Evolutionary conservation across 176 grass and related monocot species (phyloP), one percentile per base, ranked within the genome.

Genomic region (Avena insularis): DNA sequence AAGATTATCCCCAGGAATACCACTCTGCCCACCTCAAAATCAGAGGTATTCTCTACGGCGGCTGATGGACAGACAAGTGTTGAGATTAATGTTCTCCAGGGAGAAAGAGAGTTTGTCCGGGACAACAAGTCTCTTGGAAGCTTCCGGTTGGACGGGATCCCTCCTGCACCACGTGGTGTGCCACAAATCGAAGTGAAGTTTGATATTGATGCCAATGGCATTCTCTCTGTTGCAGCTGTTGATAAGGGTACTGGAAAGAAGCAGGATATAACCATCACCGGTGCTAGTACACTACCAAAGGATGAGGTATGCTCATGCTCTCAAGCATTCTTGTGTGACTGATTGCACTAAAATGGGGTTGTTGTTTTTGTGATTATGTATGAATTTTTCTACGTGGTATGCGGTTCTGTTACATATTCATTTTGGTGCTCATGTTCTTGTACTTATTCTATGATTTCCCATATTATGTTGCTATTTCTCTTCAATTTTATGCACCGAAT

Each of bases 121-220:
- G 97, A 98, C 59, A 98, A 98, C 82, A 98, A 96, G 61, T 94
- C 93, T 0, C 82, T 98, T 82, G 97, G 97, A 87, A 98, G 94
- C 50, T 98, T 98, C 90, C 88, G 89, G 66, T 88, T 98, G 79
- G 97, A 99, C 82, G 97, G 97, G 33, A 99, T 99, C 8, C 97
- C 94, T 67, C 97, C 97, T 51, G 97, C 97, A 31, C 97, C 90
- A 78, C 90, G 94, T n/a, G 97, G 97, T 5, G 92, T 99, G 40
- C 97, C 97, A 62, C 97, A 99, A 82, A 96, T 99, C 55, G 97
- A 99, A 83, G 97, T 99, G 51, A 99, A 99, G 89, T 99, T 99
- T 83, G 97, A 99, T 82, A 99, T 99, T 67, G 97, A 99, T 93
- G 97, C 97, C 78, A 99, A 99, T 81, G 97, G 97, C 69, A 99